Conservation (phyloP, 2,329 filamentous ascomycete species). For the Blastomyces parvus region DNA sequence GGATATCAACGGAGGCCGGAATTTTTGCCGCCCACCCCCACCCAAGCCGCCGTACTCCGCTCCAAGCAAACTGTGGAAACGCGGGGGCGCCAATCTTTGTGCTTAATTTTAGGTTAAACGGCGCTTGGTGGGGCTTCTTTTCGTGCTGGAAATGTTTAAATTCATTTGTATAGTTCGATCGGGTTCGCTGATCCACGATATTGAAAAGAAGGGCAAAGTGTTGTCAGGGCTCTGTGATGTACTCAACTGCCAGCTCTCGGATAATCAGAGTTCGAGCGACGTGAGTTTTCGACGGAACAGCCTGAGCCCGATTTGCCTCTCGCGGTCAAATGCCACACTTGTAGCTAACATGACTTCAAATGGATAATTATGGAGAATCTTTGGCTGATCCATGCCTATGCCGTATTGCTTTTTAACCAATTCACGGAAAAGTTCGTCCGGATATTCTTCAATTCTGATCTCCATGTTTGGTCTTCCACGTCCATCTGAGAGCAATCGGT, state of each 20-base stretch:
- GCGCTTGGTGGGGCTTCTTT: background rate
- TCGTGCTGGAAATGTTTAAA: no score
- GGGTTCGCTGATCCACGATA: background rate
- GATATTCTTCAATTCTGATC: background rate
- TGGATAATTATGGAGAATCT: background rate
- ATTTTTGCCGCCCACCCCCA: slow-evolving; percentile 8
- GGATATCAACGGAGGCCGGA: slow-evolving; percentile 10
- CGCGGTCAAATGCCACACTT: background rate
- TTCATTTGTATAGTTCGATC: no score
- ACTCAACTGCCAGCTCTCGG: background rate
- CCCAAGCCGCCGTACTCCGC: background rate
- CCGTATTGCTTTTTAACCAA: background rate
- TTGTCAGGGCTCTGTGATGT: background rate
- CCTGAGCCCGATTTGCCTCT: background rate
- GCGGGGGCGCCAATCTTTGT: background rate
- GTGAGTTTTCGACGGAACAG: background rate
- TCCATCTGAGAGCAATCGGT: background rate
- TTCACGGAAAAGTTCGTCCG: background rate
- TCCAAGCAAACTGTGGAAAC: no score
- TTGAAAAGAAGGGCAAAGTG: background rate
- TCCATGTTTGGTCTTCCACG: background rate
- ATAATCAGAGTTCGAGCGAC: background rate
- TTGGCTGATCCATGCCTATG: background rate
- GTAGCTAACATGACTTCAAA: background rate
- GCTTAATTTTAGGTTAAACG: background rate